Percentiles rank a stretch among this genome's conserved stretches.
phyloP scores from a whole-genome alignment of 768 basidiomycete genomes.

The Podaxis mareebaensis region DNA sequence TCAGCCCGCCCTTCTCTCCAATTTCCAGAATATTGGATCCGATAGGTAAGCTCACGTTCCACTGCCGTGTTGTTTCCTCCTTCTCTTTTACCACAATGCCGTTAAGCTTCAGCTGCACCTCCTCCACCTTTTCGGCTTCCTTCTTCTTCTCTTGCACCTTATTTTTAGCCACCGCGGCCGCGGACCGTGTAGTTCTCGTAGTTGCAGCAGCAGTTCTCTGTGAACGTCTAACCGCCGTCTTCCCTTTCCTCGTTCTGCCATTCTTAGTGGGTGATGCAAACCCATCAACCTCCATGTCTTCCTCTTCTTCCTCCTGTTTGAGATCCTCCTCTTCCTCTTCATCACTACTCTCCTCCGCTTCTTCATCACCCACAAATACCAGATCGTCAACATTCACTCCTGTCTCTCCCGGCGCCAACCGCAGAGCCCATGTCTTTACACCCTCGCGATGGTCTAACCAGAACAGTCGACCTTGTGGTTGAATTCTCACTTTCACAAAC shows the following conservation, averaged over 20 bases:
- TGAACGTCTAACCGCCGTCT: slow-evolving; percentile 33
- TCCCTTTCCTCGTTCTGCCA: slow-evolving; percentile 39
- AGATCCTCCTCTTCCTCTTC: slow-evolving; percentile 46
- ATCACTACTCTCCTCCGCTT: slow-evolving; percentile 57
- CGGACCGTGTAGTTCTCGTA: slow-evolving; percentile 26
- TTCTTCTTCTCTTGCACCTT: slow-evolving; percentile 32
- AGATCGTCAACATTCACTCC: slow-evolving; percentile 55
- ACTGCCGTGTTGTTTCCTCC: slow-evolving; percentile 48
- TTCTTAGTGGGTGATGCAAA: slow-evolving; percentile 40
- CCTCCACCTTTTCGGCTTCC: slow-evolving; percentile 50
- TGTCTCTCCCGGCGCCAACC: slow-evolving; percentile 58
- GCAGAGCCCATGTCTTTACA: slow-evolving; percentile 72
- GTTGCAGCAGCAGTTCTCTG: slow-evolving; percentile 22
- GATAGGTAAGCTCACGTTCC: slow-evolving; percentile 60
- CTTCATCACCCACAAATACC: slow-evolving; percentile 55
- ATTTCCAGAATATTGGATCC: slow-evolving; percentile 71
- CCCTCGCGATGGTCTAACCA: slow-evolving; percentile 67
- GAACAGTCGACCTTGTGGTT: slow-evolving; percentile 60
- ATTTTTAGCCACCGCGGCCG: slow-evolving; percentile 29
- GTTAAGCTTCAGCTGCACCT: slow-evolving; percentile 66
- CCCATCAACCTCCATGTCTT: slow-evolving; percentile 45
- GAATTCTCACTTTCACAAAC: slow-evolving; percentile 51
- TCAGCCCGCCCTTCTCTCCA: slow-evolving; percentile 66
- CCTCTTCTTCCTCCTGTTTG: slow-evolving; percentile 43
- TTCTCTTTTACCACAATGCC: slow-evolving; percentile 49